Evolutionary conservation across 176 grass and related monocot species (phyloP).

Genomic region (Raddia distichophylla): DNA sequence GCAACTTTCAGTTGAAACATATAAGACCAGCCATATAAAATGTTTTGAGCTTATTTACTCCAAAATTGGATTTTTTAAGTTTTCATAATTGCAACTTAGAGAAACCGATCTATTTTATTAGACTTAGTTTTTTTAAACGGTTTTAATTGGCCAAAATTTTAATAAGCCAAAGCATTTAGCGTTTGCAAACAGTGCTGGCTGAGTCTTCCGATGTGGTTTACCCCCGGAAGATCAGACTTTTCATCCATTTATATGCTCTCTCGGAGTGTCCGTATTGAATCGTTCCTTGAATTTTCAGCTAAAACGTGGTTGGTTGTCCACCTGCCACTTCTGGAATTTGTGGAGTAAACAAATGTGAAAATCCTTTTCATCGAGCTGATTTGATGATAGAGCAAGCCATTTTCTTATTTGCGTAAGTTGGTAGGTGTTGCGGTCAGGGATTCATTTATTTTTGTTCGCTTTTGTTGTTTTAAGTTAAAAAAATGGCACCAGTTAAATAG

Average conservation of each 20-base stretch:
- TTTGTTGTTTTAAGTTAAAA: neutral
- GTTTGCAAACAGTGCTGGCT: too few species aligned
- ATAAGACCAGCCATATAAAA: too few species aligned
- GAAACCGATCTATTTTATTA: too few species aligned
- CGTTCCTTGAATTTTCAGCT: neutral
- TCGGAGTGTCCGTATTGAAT: neutral
- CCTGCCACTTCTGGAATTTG: neutral
- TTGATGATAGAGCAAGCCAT: neutral
- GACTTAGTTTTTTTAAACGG: too few species aligned
- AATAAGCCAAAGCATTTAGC: too few species aligned
- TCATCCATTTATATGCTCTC: neutral
- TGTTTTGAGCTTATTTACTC: too few species aligned
- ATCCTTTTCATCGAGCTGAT: neutral
- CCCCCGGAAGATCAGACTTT: neutral
- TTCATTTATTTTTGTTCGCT: neutral
- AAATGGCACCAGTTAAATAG: neutral
- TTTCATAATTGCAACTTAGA: too few species aligned
- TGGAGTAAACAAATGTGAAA: neutral
- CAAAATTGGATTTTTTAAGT: too few species aligned
- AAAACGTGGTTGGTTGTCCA: neutral
- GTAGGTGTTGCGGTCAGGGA: neutral
- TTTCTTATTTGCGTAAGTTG: neutral
- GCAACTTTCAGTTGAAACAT: too few species aligned
- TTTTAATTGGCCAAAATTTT: too few species aligned
- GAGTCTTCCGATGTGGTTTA: neutral